Evolutionary conservation across 2,329 filamentous ascomycete genomes (phyloP).

Genomic region (Cercospora sp.): DNA sequence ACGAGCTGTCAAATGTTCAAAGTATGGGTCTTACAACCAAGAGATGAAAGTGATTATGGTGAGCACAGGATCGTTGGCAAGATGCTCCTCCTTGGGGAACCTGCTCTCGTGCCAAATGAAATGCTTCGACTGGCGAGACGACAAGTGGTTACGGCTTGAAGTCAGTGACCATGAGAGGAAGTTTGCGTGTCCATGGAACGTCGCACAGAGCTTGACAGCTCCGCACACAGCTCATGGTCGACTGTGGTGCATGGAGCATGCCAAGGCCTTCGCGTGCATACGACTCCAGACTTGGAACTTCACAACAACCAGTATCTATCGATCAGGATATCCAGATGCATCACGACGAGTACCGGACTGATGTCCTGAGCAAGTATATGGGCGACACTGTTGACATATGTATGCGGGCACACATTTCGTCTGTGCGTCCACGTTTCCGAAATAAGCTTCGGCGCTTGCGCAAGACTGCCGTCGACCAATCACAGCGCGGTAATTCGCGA

Average conservation of each 20-base stretch:
- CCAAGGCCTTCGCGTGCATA: not conserved
- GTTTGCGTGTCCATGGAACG: not conserved
- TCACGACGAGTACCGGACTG: not conserved
- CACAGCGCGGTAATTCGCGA: not conserved
- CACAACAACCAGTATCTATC: not conserved
- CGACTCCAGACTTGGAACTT: not conserved
- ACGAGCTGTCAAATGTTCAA: not conserved
- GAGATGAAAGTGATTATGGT: not conserved
- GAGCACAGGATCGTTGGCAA: conserved; percentile 2
- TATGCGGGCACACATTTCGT: conserved; percentile 4
- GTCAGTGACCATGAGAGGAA: not conserved
- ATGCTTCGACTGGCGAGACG: not conserved
- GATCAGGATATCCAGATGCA: not conserved
- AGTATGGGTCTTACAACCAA: not conserved
- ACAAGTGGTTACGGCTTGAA: not conserved
- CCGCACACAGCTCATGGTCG: not conserved
- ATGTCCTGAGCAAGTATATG: not conserved
- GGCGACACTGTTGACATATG: not conserved
- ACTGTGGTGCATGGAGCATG: not conserved
- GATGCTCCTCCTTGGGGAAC: conserved; percentile 2
- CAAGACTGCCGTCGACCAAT: not conserved
- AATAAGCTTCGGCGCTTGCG: conserved; percentile 2
- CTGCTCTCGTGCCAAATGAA: not conserved
- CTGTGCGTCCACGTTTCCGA: conserved; percentile 4
- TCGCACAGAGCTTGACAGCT: not conserved